These are phyloP conservation scores for Stachybotrys chartarum DNA, from an alignment of 2,329 filamentous ascomycete genomes.

Conservation along the genomic window DNA sequence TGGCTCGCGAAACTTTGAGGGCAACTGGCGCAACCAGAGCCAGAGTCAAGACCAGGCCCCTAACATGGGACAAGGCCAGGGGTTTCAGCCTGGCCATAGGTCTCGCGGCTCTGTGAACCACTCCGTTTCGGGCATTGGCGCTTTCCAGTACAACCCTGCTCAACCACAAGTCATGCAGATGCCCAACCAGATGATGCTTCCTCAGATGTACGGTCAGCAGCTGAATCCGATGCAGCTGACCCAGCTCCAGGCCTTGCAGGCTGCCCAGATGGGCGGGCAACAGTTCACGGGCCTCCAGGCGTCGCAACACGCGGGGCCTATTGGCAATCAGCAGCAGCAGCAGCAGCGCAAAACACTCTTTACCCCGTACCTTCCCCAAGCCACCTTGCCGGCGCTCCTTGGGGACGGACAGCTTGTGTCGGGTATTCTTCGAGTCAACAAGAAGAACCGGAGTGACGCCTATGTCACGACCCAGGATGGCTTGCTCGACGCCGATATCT, in stretches of 20 bases:
- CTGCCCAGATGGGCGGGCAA: constrained; percentile 74
- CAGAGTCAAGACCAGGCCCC: constrained; percentile 53
- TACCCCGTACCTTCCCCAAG: constrained; percentile 94
- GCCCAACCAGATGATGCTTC: constrained; percentile 79
- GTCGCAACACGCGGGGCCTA: constrained; percentile 65
- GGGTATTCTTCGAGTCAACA: constrained; percentile 95
- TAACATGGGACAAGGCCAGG: constrained; percentile 49
- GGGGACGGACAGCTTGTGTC: constrained; percentile 91
- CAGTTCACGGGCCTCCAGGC: constrained; percentile 60
- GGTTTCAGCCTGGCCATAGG: constrained; percentile 91
- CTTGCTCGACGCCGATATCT: constrained; percentile 90
- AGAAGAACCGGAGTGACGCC: constrained; percentile 98
- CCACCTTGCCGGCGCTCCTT: constrained; percentile 82
- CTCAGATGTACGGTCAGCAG: constrained; percentile 81
- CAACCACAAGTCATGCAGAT: constrained; percentile 86
- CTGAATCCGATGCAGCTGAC: constrained; percentile 81
- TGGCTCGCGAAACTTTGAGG: constrained; percentile 89
- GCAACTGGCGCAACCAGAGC: constrained; percentile 87
- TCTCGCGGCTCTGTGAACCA: constrained; percentile 77
- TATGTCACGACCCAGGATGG: constrained; percentile 91
- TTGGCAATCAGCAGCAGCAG: constrained; percentile 65
- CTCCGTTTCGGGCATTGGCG: constrained; percentile 75
- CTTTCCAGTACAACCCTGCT: constrained; percentile 75
- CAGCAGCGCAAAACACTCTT: constrained; percentile 98
- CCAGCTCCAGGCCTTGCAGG: constrained; percentile 88